These are phyloP conservation scores for Nicotiana knightiana DNA, from an alignment of 257 asterid genomes.

Conservation along the genomic window DNA sequence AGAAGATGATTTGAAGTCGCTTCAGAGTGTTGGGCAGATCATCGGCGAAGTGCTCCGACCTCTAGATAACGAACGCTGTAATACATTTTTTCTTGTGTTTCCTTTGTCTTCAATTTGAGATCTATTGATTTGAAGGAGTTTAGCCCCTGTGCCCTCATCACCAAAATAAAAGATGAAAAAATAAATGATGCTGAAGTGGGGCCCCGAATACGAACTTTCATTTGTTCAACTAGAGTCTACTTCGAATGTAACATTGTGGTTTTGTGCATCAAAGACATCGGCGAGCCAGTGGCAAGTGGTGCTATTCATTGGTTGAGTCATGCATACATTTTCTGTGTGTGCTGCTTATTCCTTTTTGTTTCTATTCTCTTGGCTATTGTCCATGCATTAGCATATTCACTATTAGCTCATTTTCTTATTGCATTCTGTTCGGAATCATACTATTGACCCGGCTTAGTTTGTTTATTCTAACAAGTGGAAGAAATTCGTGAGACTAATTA, in stretches of 20 bases:
- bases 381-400: not conserved
- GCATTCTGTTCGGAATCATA: not conserved
- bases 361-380: not conserved
- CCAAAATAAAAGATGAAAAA: not conserved
- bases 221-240: not conserved
- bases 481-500: not conserved
- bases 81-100: slow-evolving; percentile 16
- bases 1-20: slow-evolving; percentile 88
- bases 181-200: not conserved
- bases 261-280: not conserved
- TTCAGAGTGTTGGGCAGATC: slow-evolving; percentile 95
- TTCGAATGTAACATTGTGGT: not conserved
- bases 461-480: not conserved
- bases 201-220: not conserved
- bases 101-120: not conserved
- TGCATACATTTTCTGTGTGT: not conserved
- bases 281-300: slow-evolving; percentile 1
- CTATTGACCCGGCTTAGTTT: not conserved
- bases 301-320: not conserved
- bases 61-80: slow-evolving; percentile 82
- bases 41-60: slow-evolving; percentile 96
- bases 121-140: not conserved
- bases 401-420: not conserved
- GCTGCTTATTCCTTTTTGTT: not conserved
- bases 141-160: not conserved